These are phyloP conservation scores for Isoetes engelmannii DNA, from an alignment of 83 land plant genomes.

Conservation along the genomic window DNA sequence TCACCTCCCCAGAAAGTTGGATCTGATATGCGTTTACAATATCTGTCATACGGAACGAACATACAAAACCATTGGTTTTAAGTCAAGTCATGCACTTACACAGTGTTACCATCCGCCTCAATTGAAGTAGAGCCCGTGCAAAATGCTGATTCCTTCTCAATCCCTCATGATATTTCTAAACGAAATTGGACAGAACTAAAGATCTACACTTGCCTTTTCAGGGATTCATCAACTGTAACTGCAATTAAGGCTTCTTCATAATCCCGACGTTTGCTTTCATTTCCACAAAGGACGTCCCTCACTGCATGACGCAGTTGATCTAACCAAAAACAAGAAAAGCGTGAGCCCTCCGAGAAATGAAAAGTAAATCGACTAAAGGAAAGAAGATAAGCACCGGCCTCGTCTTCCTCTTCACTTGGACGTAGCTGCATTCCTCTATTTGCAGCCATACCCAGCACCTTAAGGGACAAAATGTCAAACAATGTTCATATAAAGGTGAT, in stretches of 20 bases:
- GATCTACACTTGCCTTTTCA: slow-evolving; percentile 40
- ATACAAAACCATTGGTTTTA: too few relatives aligned
- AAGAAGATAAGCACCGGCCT: slow-evolving; percentile 48
- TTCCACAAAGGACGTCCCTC: slow-evolving; percentile 67
- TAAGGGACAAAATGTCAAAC: too few relatives aligned
- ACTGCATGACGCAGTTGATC: slow-evolving; percentile 93
- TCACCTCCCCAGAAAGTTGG: slow-evolving; percentile 94
- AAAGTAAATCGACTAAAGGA: too few relatives aligned
- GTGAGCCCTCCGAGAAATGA: too few relatives aligned
- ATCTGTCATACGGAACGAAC: slow-evolving; percentile 29
- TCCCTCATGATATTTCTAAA: too few relatives aligned
- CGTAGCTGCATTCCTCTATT: slow-evolving; percentile 52
- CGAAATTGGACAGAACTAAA: too few relatives aligned
- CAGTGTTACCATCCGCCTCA: too few relatives aligned
- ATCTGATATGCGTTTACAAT: slow-evolving; percentile 68
- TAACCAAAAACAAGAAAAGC: slow-evolving; percentile 11
- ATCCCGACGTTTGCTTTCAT: slow-evolving; percentile 42
- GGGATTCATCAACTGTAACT: slow-evolving; percentile 78
- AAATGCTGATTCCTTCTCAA: too few relatives aligned
- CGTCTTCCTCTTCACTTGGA: slow-evolving; percentile 53
- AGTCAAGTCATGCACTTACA: too few relatives aligned
- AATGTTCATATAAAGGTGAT: too few relatives aligned
- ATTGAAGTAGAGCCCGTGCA: too few relatives aligned
- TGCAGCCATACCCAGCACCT: slow-evolving; percentile 87
- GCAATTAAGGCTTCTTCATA: slow-evolving; percentile 82